A percentile compares a stretch with the other conserved stretches of the same genome.
phyloP scores from a whole-genome alignment of 768 basidiomycete genomes.

The Boletus tomentosulus region DNA sequence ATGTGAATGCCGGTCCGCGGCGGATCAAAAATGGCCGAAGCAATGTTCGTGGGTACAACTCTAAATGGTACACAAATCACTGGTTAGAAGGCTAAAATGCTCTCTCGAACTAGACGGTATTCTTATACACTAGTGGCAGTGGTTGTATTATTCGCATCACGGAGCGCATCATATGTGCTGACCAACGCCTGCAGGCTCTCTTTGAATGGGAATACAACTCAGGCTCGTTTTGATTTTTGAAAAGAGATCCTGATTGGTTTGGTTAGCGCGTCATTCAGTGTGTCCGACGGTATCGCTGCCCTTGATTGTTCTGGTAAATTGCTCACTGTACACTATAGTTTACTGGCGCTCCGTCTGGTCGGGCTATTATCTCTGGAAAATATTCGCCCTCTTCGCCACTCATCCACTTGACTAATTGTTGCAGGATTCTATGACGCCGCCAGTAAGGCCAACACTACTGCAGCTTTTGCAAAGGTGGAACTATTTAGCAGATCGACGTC shows the following conservation, averaged over 20 bases:
- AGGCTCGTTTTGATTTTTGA: not conserved
- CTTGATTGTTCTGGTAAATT: not conserved
- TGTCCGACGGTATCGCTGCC: constrained; percentile 4
- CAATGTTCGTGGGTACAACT: not conserved
- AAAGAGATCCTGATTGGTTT: not conserved
- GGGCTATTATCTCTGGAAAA: constrained; percentile 21
- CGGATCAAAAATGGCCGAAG: not conserved
- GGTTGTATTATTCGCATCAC: not conserved
- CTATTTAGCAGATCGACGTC: constrained; percentile 34
- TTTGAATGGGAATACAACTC: not conserved
- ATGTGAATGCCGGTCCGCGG: not conserved
- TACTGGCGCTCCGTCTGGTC: constrained; percentile 37
- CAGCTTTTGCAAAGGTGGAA: constrained; percentile 27
- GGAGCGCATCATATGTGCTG: not conserved
- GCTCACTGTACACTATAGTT: constrained; percentile 5
- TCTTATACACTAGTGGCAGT: not conserved
- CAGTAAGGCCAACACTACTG: constrained; percentile 14
- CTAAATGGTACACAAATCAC: not conserved
- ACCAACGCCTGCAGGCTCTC: not conserved
- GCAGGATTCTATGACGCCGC: constrained; percentile 15
- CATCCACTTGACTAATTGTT: no score
- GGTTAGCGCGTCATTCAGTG: not conserved
- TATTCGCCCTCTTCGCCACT: constrained; percentile 37
- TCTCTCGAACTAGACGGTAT: not conserved
- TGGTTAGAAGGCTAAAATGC: not conserved